A percentile compares a stretch with the other conserved stretches of the same genome.
These are phyloP conservation scores for Pichia sp. DNA, from an alignment of 1,139 yeast species.

Conservation along the genomic window DNA sequence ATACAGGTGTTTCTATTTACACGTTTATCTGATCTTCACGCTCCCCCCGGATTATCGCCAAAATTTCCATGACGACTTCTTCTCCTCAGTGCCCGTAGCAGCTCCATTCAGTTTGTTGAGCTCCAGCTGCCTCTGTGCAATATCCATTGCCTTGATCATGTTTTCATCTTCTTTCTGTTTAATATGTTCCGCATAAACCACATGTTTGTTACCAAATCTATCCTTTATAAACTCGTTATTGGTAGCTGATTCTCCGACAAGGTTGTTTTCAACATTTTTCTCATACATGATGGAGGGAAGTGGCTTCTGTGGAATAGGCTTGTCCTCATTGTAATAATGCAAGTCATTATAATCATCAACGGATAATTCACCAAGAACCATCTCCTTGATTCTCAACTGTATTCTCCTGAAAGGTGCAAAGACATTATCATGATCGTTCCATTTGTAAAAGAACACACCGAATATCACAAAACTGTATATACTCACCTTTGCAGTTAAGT, in stretches of 20 bases:
- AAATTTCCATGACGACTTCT: slow-evolving; percentile 23
- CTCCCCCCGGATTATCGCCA: slow-evolving; percentile 20
- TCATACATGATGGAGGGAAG: slow-evolving; percentile 28
- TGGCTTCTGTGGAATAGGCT: slow-evolving; percentile 25
- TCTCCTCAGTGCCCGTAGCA: neutral
- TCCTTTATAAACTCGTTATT: slow-evolving; percentile 54
- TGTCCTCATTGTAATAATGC: slow-evolving; percentile 26
- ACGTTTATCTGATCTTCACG: too few species aligned
- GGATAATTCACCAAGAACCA: slow-evolving; percentile 42
- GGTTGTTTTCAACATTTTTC: slow-evolving; percentile 36
- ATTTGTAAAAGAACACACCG: slow-evolving; percentile 66
- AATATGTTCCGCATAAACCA: slow-evolving; percentile 67
- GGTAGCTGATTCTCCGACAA: slow-evolving; percentile 19
- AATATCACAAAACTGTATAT: slow-evolving; percentile 43
- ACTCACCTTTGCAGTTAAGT: slow-evolving; percentile 41
- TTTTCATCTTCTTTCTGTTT: slow-evolving; percentile 66
- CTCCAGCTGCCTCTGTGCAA: slow-evolving; percentile 22
- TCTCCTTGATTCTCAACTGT: slow-evolving; percentile 50
- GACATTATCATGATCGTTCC: slow-evolving; percentile 79
- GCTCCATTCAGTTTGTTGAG: slow-evolving; percentile 13
- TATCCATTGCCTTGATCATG: slow-evolving; percentile 38
- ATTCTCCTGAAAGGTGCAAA: slow-evolving; percentile 61
- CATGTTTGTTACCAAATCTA: slow-evolving; percentile 55
- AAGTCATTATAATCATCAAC: slow-evolving; percentile 62
- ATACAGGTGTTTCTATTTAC: too few species aligned